Percentiles rank a stretch among this genome's conserved stretches.
phyloP scores from a whole-genome alignment of 176 grass and related monocot species.

The bread wheat (Triticum aestivum) region DNA sequence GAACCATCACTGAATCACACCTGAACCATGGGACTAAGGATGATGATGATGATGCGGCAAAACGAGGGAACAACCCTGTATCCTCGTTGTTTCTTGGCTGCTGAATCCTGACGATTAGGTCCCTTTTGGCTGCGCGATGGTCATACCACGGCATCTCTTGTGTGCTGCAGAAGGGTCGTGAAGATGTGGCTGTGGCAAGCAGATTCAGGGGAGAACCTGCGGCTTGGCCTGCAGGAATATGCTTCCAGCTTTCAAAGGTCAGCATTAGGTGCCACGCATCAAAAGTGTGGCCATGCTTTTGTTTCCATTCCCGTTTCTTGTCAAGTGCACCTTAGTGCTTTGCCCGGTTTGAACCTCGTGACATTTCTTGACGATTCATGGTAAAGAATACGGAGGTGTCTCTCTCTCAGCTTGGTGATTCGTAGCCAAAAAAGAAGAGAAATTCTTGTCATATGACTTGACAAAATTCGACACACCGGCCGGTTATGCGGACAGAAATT shows the following conservation, averaged over 20 bases:
- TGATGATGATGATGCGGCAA: neutral
- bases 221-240: slow-evolving; percentile 21
- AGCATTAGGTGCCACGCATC: neutral
- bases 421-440: neutral
- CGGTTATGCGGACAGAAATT: neutral
- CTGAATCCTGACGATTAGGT: neutral
- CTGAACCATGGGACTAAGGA: neutral
- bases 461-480: neutral
- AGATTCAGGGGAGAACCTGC: slow-evolving; percentile 3
- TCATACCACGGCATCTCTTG: neutral
- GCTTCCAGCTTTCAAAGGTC: slow-evolving; percentile 4
- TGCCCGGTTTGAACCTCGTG: neutral
- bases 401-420: neutral
- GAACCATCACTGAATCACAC: too few relatives aligned
- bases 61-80: neutral
- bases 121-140: neutral
- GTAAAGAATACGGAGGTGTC: neutral
- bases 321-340: neutral
- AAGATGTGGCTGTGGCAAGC: neutral
- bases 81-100: neutral
- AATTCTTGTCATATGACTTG: neutral
- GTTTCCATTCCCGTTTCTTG: neutral
- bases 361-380: too few relatives aligned
- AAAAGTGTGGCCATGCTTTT: neutral
- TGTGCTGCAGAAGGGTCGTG: neutral